These are phyloP conservation scores for Nicotiana knightiana DNA, from an alignment of 257 asterid species.

Conservation along the genomic window DNA sequence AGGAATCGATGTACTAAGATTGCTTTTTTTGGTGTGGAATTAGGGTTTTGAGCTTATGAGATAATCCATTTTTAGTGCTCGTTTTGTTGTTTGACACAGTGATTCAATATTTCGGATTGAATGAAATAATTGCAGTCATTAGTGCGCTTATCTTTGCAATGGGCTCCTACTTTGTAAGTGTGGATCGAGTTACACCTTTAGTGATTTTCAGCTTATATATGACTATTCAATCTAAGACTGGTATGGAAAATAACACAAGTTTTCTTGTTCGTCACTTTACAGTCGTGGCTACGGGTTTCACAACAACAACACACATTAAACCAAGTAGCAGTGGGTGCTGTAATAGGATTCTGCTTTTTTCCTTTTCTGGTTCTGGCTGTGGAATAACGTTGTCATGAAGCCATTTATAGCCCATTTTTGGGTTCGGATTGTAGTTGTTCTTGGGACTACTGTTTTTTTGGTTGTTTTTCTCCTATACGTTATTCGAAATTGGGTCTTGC, in stretches of 20 bases:
- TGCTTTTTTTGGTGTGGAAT: not conserved
- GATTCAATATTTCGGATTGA: conserved; percentile 48
- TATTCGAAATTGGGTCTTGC: conserved; percentile 27
- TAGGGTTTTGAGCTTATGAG: not conserved
- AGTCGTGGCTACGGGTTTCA: conserved; percentile 86
- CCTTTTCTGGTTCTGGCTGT: conserved; percentile 56
- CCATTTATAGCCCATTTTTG: conserved; percentile 32
- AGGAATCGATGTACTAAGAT: not conserved
- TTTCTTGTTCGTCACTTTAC: conserved; percentile 12
- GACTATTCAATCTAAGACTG: not conserved
- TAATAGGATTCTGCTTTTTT: conserved; percentile 45
- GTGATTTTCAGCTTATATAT: not conserved
- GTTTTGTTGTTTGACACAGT: conserved; percentile 35
- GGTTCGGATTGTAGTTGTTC: conserved; percentile 36
- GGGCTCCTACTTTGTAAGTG: conserved; percentile 71
- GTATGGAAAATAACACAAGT: not conserved
- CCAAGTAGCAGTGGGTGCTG: conserved; percentile 71
- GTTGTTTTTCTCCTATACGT: conserved; percentile 27
- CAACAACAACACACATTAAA: conserved; percentile 58
- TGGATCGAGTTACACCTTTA: not conserved
- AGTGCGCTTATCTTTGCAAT: conserved; percentile 30
- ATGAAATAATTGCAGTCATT: conserved; percentile 36
- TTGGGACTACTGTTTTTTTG: conserved; percentile 28
- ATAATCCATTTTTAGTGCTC: not conserved
- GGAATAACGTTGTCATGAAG: conserved; percentile 43